phyloP scores from a whole-genome alignment of 2,329 filamentous ascomycete genomes.

The Sporothrix luriei region DNA sequence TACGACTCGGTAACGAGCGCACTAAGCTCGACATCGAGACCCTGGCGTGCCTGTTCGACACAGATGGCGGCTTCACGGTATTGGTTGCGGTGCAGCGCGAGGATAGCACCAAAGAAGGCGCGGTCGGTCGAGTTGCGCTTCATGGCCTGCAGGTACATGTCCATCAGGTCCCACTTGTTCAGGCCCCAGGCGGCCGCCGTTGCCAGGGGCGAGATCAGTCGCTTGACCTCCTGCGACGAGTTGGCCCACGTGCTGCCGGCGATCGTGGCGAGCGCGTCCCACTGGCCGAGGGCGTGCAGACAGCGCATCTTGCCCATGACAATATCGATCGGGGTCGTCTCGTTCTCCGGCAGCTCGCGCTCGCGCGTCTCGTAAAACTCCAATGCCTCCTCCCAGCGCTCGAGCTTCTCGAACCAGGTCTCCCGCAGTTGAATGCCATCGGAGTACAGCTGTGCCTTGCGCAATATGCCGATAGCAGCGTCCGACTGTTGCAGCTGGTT shows the following conservation, averaged over 20 bases:
- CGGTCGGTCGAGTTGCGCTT: slow-evolving; percentile 90
- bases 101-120: slow-evolving; percentile 95
- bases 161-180: slow-evolving; percentile 97
- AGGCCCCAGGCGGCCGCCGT: slow-evolving; percentile 96
- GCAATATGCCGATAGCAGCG: slow-evolving; percentile 94
- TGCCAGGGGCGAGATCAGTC: slow-evolving; percentile 87
- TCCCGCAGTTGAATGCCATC: slow-evolving; percentile 93
- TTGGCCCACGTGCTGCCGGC: slow-evolving; percentile 94
- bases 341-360: slow-evolving; percentile 61
- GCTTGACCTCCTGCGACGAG: slow-evolving; percentile 81
- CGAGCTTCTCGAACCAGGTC: slow-evolving; percentile 98
- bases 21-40: slow-evolving; percentile 91
- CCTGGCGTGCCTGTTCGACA: slow-evolving; percentile 89
- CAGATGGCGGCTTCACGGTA: slow-evolving; percentile 88
- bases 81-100: slow-evolving; percentile 92
- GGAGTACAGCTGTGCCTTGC: slow-evolving; percentile 92
- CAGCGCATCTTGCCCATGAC: slow-evolving; percentile 99
- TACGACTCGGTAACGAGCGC: slow-evolving; percentile 98
- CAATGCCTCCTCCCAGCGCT: slow-evolving; percentile 96
- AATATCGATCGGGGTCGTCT: slow-evolving; percentile 76
- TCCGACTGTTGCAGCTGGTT: slow-evolving; percentile 99
- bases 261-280: slow-evolving; percentile 86
- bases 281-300: slow-evolving; percentile 93
- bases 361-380: slow-evolving; percentile 90
- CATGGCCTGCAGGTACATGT: slow-evolving; percentile 93